These are phyloP conservation scores for Globomyces sp. DNA, from an alignment of 371 early-diverging fungal genomes.

Conservation along the genomic window DNA sequence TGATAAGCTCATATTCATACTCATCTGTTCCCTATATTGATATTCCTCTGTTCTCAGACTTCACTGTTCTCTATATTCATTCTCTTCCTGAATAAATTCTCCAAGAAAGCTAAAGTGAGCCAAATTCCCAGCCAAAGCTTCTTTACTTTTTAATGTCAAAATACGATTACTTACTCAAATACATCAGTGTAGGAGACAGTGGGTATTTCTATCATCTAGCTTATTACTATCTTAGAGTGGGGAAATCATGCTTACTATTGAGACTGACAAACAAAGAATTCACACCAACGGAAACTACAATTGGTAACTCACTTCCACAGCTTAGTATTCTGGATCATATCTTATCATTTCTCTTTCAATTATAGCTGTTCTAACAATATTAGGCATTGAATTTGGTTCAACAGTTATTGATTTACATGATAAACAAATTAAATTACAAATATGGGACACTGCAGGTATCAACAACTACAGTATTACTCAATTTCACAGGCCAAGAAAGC, in stretches of 20 bases:
- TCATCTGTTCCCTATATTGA: too few species aligned
- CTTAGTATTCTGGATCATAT: slow-evolving; percentile 14
- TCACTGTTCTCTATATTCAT: too few species aligned
- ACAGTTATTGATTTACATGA: neutral
- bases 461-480: too few species aligned
- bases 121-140: neutral
- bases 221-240: slow-evolving; percentile 6
- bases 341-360: slow-evolving; percentile 1
- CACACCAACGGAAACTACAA: slow-evolving; percentile 25
- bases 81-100: too few species aligned
- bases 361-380: neutral
- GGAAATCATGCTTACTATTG: slow-evolving; percentile 20
- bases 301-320: neutral
- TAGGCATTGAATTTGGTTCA: slow-evolving; percentile 14
- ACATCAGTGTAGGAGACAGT: slow-evolving; percentile 16
- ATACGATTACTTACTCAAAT: slow-evolving; percentile 23
- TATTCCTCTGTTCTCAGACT: too few species aligned
- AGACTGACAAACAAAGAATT: slow-evolving; percentile 24
- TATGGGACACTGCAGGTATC: slow-evolving; percentile 96
- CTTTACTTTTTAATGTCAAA: neutral
- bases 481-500: slow-evolving; percentile 49
- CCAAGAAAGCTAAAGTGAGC: neutral
- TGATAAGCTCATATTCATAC: too few species aligned
- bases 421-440: slow-evolving; percentile 82
- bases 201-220: neutral